Base-by-base conservation (phyloP, 1,284 basidiomycete genomes). In the Ceratobasidium sp. region DNA sequence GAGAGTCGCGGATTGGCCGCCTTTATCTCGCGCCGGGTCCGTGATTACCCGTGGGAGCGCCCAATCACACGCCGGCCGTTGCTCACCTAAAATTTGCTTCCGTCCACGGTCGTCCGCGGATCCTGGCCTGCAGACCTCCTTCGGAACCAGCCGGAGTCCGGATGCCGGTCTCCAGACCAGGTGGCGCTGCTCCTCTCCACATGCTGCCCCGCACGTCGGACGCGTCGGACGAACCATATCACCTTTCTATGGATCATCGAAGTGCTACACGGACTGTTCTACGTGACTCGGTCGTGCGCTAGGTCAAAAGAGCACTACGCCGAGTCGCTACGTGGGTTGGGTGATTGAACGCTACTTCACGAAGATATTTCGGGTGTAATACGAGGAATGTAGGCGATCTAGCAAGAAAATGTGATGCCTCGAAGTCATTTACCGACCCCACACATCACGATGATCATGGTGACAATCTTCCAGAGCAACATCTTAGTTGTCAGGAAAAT, bases 1-100 rank as follows among this genome's bases (percentile, higher is more conserved):
- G 23, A 55, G 18, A n/a, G 18, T 23, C 45, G 89, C 85, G 50
- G 18, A 50, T 48, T 64, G 61, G 30, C 64, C 64, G 50, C 18
- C 64, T 67, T 67, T 67, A 67, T 67, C 64, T 67, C 23, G 36
- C 18, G 16, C 2, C 18, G 43, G 52, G 41, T 32, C 39, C 64
- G 61, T 45, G 34, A 46, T 64, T 41, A n/a, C 26, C 53, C 52
- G 53, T 70, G 52, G 53, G 52, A 70, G 21, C 53, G 26, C 36
- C 65, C 65, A 70, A 70, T 70, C 65, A 57, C 64, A 69, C 34
- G 23, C 26, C 53, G 21, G 18, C 52, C 26, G 26, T 69, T 69
- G 36, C 21, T 36, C 48, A 50, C 62, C 18, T 21, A 62, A 62
- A 62, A 34, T 62, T 46, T 30, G 41, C 34, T 10, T 41, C 59